Conservation (phyloP, 805 yeast genomes). For the Sugiyamaella qingdaonensis region DNA sequence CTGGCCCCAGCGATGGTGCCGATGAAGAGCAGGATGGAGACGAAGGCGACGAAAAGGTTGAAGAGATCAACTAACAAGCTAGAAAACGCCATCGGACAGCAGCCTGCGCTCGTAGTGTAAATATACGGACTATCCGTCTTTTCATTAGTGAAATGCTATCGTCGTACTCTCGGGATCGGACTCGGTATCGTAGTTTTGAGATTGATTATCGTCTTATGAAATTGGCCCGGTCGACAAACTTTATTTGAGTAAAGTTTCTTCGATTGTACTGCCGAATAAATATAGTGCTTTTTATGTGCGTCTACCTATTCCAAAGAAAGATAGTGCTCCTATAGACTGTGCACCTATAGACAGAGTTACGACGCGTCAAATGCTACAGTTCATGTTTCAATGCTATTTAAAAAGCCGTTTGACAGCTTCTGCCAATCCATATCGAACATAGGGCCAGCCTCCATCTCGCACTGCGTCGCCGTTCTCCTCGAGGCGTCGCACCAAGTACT, state of each 20-base stretch:
- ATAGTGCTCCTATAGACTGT: too few species aligned
- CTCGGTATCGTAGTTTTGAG: too few species aligned
- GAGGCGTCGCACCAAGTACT: constrained; percentile 78
- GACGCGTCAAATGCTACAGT: not conserved
- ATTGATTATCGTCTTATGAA: not conserved
- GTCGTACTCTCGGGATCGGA: constrained; percentile 56
- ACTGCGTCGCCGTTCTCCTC: constrained; percentile 97
- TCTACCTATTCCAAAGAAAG: too few species aligned
- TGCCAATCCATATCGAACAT: constrained; percentile 22
- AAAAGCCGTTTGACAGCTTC: constrained; percentile 18
- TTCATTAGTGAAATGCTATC: constrained; percentile 90
- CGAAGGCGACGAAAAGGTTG: not conserved
- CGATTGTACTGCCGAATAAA: constrained; percentile 59
- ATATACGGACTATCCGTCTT: not conserved
- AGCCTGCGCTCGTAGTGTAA: too few species aligned
- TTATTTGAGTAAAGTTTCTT: constrained; percentile 85
- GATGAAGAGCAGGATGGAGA: not conserved
- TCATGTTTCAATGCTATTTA: not conserved
- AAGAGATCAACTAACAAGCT: not conserved
- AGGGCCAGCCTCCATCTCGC: constrained; percentile 38
- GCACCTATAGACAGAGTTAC: too few species aligned
- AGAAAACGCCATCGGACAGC: constrained; percentile 42
- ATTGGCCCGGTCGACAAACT: not conserved
- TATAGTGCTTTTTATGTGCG: not conserved
- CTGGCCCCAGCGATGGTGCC: not conserved